Evolutionary conservation across 805 yeast genomes (phyloP), one percentile per base, ranked within the genome.

Genomic region (Diddensiella caesifluorescens): DNA sequence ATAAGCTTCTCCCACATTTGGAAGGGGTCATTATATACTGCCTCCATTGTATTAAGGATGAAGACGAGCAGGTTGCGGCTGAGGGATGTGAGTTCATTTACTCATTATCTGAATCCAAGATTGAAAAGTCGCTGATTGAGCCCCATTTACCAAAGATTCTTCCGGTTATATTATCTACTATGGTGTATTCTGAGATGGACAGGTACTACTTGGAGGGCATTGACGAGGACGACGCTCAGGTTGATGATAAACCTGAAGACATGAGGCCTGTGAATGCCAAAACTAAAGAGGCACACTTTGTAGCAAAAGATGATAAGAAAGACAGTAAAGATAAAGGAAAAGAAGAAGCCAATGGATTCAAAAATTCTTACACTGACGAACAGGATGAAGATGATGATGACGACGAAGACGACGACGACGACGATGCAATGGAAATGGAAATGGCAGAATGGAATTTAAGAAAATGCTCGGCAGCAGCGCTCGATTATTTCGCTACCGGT

Each of bases 11-110:
- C 38, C 87, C 89, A 5, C 95, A 90, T 60, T 61, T 90, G 43
- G 77, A 73, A 41, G 97, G 97, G n/a, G 87, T 92, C 12, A 75
- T 90, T 30, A 75, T 79, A 49, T 92, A 83, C 65, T 79, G 89
- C 55, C 63, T 87, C 38, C 96, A 88, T 63, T 75, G 88, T 45
- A 77, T 90, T 65, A 73, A 73, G 42, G 75, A 73, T 45, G 61
- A 62, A 16, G 80, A 80, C 48, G 89, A 83, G 51, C 80, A 73
- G 41, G 94, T 87, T 23, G 82, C 95, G 0, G 68, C 89, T 42
- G 96, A 89, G 59, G 97, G 95, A 2, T 87, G 96, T 60, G 97
- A 92, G 64, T 88, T 92, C 53, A 65, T 92, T 45, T 72, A 90
- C 33, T 78, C 84, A 1, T 69, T 90, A 41, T 76, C 89, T 0